Evolutionary conservation across 2,329 filamentous ascomycete genomes (phyloP), one percentile per base, ranked within the genome.

Genomic region (Arachnopeziza araneosa): DNA sequence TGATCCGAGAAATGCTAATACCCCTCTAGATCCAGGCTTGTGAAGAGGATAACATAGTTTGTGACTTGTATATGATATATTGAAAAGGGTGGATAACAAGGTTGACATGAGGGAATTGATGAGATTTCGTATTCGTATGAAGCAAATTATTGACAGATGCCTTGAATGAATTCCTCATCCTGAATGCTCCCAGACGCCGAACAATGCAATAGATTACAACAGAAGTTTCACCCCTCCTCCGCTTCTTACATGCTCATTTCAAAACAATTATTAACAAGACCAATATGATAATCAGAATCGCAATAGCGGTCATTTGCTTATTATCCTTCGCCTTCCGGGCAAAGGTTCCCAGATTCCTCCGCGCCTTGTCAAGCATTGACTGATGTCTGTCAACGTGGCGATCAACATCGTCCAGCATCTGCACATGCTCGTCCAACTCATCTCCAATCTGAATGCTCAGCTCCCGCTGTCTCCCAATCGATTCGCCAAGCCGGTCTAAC

Each of bases 361-460:
- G 83, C 32, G 93, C 95, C 10, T 90, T 80, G 66, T 92, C 85
- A 56, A 99, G 79, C 55, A 90, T 85, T 24, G 79, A 80, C 73
- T 88, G 83, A 76, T 98, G 93, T 60, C 93, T 79, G 73, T 96
- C 92, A 8, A 93, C 89, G 22, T 88, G 83, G 52, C 83, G 83
- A 71, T 98, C 95, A 52, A 96, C 86, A 69, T 96, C 93, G 73
- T 97, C 93, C 30, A 99, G 80, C 79, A 99, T 80, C 67, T 88
- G 82, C 48, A 96, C 89, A 70, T 99, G 95, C 67, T 86, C 88
- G 69, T 98, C 95, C 44, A 99, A 81, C 79, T 99, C 95, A 73
- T 97, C 90, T 30, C 95, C 93, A 70, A 99, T 98, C 77, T 95
- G 91, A 78, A 97, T 96, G 72, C 89, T 93, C 63, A 99, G 80